These are phyloP conservation scores for Zygoascus ofunaensis DNA, from an alignment of 805 yeast genomes.

Conservation along the genomic window DNA sequence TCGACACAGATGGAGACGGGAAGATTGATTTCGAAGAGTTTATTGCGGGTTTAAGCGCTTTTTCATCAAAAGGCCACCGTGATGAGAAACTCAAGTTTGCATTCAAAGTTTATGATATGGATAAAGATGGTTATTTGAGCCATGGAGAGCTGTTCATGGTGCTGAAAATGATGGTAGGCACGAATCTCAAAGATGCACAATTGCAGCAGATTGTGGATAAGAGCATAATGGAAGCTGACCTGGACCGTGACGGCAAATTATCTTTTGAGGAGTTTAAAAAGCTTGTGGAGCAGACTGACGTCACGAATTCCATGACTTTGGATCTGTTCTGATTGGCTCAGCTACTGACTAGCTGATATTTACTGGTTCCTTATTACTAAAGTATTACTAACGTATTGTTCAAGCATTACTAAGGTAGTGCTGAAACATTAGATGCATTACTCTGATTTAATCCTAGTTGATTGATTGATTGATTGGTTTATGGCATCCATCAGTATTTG, in stretches of 20 bases:
- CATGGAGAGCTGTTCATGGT: constrained; percentile 92
- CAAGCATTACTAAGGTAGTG: no score
- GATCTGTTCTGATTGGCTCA: constrained; percentile 24
- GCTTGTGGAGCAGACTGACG: constrained; percentile 30
- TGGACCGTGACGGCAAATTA: constrained; percentile 77
- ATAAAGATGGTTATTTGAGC: constrained; percentile 87
- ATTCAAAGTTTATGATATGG: constrained; percentile 90
- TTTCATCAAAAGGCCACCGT: constrained; percentile 71
- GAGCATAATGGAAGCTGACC: constrained; percentile 87
- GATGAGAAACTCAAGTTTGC: constrained; percentile 82
- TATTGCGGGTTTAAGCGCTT: constrained; percentile 75
- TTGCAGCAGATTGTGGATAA: constrained; percentile 95
- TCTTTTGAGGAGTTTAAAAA: constrained; percentile 79
- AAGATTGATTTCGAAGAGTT: constrained; percentile 94
- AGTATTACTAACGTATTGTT: no score
- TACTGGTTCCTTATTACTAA: no score
- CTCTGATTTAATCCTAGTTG: no score
- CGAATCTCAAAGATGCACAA: constrained; percentile 74
- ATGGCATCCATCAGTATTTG: no score
- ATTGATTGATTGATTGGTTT: no score
- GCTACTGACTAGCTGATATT: no score
- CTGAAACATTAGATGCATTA: no score
- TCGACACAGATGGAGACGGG: constrained; percentile 88
- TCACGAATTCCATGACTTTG: constrained; percentile 30
- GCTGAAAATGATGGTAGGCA: constrained; percentile 94